Base-by-base conservation (phyloP, 139 green algal species). In the Haematococcus lacustris region DNA sequence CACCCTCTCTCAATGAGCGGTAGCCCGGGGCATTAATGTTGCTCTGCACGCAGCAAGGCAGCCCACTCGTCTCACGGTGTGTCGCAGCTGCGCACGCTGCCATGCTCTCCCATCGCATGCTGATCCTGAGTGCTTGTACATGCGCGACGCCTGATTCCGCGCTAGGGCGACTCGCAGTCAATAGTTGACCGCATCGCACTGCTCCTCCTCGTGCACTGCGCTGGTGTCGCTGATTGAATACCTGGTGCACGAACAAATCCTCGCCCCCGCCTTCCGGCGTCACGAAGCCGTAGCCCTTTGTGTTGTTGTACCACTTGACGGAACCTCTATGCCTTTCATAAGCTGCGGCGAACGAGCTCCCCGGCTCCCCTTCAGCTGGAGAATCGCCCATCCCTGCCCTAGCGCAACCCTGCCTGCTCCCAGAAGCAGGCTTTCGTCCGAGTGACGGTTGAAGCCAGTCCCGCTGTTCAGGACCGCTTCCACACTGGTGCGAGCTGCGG, bases 161-260 rank as follows among this genome's bases (percentile, higher is more conserved):
- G 39, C 30, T 71, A 72, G 43, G 63, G 61, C 72, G 28, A 38
- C 38, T 17, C 7, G 17, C 33, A 21, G n/a, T 51, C 3, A 59
- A 41, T 1, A 3, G 9, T 39, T 50, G 70, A 17, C 33, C 35
- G 9, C 25, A 3, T 68, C 34, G 32, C n/a, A 69, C n/a, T 57
- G 66, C 66, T 39, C 6, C 17, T 21, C 38, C 28, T 38, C 7
- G 66, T 35, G 32, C 7, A 37, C 17, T 25, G 5, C n/a, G n/a
- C n/a, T n/a, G n/a, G n/a, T n/a, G n/a, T n/a, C n/a, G n/a, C n/a
- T n/a, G n/a, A n/a, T n/a, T n/a, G n/a, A n/a, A n/a, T n/a, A 95
- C 91, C 88, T 98, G 93, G 74, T 98, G 93, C 9, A 98, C 93
- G 57, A 98, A 98, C 33, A 98, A 82, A 64, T 98, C 93, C 63